Percentiles rank a stretch among this genome's conserved stretches.
Evolutionary conservation across 441 rosid species (phyloP).

Genomic region (Geranium incanum): DNA sequence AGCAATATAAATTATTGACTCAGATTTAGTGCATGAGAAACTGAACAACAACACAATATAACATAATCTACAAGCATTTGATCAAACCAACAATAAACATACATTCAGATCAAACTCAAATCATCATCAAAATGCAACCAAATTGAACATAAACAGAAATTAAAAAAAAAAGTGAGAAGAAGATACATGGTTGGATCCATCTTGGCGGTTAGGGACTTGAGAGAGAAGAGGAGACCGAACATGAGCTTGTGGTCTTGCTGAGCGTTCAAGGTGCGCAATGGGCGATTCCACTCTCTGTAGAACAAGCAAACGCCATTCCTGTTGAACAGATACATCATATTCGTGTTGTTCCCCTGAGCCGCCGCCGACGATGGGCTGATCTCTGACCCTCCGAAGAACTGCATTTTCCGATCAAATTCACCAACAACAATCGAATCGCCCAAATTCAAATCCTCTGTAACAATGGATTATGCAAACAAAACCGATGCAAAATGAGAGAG

Average conservation of each 20-base stretch:
- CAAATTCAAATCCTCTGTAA: no score
- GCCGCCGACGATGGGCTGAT: conserved; percentile 77
- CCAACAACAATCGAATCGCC: no score
- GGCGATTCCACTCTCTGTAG: conserved; percentile 82
- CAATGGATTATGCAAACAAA: no score
- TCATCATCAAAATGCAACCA: background rate
- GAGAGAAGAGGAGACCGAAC: conserved; percentile 79
- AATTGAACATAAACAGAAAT: background rate
- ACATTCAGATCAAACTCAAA: background rate
- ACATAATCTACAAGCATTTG: background rate
- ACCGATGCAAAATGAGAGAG: no score
- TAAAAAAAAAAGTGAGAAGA: background rate
- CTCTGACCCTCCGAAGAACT: conserved; percentile 89
- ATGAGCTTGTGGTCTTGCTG: conserved; percentile 90
- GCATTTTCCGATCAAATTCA: conserved; percentile 34
- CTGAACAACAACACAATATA: background rate
- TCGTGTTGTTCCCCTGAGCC: conserved; percentile 62
- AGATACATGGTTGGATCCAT: conserved; percentile 76
- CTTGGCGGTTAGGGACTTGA: conserved; percentile 78
- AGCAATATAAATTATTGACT: background rate
- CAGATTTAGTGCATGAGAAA: background rate
- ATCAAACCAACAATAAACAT: background rate
- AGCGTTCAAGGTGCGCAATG: conserved; percentile 68
- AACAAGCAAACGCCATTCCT: conserved; percentile 77
- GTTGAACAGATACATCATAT: conserved; percentile 76